Conservation (phyloP, 371 early-diverging fungal genomes). For the Zychaea mexicana region DNA sequence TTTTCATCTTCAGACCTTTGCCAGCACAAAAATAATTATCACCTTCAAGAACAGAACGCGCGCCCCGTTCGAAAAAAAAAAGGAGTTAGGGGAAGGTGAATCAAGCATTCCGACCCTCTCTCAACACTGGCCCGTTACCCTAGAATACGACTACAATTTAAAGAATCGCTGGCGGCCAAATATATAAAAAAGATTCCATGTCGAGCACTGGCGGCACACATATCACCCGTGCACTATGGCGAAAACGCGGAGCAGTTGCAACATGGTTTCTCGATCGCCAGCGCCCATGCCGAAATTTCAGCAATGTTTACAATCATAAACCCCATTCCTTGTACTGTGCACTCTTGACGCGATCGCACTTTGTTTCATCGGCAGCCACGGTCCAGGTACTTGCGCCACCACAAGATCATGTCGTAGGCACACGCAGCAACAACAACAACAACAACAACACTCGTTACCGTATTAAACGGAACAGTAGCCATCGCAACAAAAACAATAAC, state of each 20-base stretch:
- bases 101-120: background rate
- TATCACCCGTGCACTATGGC: conserved; percentile 3
- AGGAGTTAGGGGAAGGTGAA: background rate
- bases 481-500: background rate
- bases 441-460: too few relatives aligned
- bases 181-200: too few relatives aligned
- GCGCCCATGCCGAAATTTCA: background rate
- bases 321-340: background rate
- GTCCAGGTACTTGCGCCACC: background rate
- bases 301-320: background rate
- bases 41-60: background rate
- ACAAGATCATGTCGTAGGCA: background rate
- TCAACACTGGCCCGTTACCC: too few relatives aligned
- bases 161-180: background rate
- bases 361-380: background rate
- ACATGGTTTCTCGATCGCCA: background rate
- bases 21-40: background rate
- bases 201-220: background rate
- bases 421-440: too few relatives aligned
- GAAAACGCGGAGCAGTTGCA: background rate
- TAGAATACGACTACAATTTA: too few relatives aligned
- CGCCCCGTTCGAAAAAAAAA: background rate
- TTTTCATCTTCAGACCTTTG: background rate
- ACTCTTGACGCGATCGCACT: background rate
- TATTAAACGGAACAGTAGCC: background rate